A percentile compares a stretch with the other conserved stretches of the same genome.
Evolutionary conservation across 352 stramenopile species (phyloP).

Genomic region (Elongisporangium anandrum): DNA sequence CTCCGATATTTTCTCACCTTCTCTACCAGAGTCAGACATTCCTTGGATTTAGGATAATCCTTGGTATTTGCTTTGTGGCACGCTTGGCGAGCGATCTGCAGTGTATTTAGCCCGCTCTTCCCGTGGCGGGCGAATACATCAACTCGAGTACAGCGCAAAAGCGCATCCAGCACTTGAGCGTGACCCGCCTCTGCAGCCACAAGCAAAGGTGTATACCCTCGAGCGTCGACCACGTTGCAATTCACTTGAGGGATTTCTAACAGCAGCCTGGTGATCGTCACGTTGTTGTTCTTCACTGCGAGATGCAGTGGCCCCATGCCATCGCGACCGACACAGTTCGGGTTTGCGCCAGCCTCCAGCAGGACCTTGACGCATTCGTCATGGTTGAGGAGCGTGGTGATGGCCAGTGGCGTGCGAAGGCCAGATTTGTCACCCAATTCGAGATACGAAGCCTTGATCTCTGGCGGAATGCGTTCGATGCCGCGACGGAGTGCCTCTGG

Average conservation of each 20-base stretch:
- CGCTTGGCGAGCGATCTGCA: neutral
- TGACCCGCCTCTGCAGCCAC: neutral
- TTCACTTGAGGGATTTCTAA: slow-evolving; percentile 11
- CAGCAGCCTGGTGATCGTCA: neutral
- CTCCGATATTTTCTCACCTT: too few species aligned
- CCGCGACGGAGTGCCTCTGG: slow-evolving; percentile 14
- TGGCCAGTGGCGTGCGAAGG: slow-evolving; percentile 63
- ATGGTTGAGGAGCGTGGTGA: slow-evolving; percentile 54
- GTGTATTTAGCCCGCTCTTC: neutral
- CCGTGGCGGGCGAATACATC: neutral
- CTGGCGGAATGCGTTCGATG: neutral
- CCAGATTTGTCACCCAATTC: slow-evolving; percentile 5
- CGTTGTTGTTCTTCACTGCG: neutral
- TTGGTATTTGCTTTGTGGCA: neutral
- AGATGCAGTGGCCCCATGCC: neutral
- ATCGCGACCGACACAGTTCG: neutral
- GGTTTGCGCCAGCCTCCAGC: slow-evolving; percentile 25
- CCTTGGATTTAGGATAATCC: neutral
- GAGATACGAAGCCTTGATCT: neutral
- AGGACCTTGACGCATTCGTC: slow-evolving; percentile 54
- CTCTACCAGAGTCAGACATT: neutral
- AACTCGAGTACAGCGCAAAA: neutral
- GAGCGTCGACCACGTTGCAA: slow-evolving; percentile 48
- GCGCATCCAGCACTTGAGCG: neutral
- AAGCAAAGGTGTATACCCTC: slow-evolving; percentile 58